Evolutionary conservation across 2,329 filamentous ascomycete genomes (phyloP).

Genomic region (Neofusicoccum cordaticola): DNA sequence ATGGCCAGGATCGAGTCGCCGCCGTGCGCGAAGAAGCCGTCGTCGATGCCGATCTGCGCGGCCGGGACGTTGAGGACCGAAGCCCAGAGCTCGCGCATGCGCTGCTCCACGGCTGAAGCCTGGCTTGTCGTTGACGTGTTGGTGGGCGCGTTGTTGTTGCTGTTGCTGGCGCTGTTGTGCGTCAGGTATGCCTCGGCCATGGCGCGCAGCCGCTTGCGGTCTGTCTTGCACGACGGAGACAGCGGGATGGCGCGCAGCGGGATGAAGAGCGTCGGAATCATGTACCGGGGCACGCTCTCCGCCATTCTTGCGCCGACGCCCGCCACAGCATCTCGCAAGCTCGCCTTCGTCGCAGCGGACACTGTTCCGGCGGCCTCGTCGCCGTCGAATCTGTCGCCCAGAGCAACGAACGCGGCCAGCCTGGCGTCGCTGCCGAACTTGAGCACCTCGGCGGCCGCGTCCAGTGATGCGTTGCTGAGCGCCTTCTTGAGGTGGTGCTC

Average conservation of each 20-base stretch:
- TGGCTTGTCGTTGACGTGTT: neutral
- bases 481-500: slow-evolving; percentile 39
- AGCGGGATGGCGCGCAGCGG: neutral
- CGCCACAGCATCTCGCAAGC: neutral
- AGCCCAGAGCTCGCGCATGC: neutral
- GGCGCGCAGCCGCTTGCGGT: neutral
- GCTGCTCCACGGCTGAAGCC: neutral
- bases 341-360: neutral
- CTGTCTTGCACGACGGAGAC: neutral
- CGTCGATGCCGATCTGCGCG: neutral
- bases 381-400: neutral
- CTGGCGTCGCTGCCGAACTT: neutral
- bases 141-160: neutral
- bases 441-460: slow-evolving; percentile 4
- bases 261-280: neutral
- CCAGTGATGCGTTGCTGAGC: slow-evolving; percentile 21
- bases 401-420: neutral
- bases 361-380: neutral
- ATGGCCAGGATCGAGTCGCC: neutral
- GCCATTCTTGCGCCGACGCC: neutral
- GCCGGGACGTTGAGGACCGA: neutral
- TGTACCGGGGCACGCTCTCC: neutral
- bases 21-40: neutral
- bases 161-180: neutral
- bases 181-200: neutral